Conservation (phyloP, 2,329 filamentous ascomycete genomes). For the Thielaviopsis punctulata region DNA sequence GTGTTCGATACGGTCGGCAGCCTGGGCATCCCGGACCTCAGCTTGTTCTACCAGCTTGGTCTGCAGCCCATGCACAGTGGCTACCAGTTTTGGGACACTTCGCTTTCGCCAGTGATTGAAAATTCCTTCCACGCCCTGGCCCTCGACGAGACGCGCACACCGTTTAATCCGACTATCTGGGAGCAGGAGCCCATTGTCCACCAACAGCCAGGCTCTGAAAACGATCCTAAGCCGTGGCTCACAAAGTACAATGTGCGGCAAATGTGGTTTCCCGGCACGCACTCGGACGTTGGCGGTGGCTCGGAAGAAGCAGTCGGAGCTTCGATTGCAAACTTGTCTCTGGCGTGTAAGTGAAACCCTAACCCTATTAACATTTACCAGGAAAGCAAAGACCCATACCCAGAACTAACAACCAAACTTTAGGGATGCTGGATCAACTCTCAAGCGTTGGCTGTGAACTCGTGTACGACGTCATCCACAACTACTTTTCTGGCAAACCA, state of each 20-base stretch:
- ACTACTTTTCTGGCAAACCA: neutral
- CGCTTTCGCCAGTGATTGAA: conserved; percentile 33
- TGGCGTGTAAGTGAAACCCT: conserved; percentile 20
- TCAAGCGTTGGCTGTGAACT: conserved; percentile 34
- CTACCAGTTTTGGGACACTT: conserved; percentile 37
- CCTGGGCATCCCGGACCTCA: conserved; percentile 26
- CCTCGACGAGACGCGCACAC: conserved; percentile 36
- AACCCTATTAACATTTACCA: neutral
- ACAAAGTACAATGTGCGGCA: conserved; percentile 25
- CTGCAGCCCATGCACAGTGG: conserved; percentile 27
- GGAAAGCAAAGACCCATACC: too few species aligned
- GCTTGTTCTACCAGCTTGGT: conserved; percentile 29
- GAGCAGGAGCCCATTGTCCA: conserved; percentile 25
- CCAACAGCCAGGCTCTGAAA: conserved; percentile 18
- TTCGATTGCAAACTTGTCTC: conserved; percentile 24
- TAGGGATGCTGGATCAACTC: conserved; percentile 41
- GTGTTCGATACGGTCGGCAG: conserved; percentile 32
- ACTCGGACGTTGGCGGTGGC: conserved; percentile 54
- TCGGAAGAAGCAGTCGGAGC: conserved; percentile 25
- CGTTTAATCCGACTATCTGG: conserved; percentile 40
- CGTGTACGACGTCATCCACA: conserved; percentile 19
- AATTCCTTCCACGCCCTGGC: conserved; percentile 43
- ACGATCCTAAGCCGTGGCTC: neutral
- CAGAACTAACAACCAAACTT: neutral
- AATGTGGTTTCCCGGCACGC: conserved; percentile 54